These are phyloP conservation scores for Fagopyrum esculentum DNA, from an alignment of 148 eudicot genomes.

Conservation along the genomic window DNA sequence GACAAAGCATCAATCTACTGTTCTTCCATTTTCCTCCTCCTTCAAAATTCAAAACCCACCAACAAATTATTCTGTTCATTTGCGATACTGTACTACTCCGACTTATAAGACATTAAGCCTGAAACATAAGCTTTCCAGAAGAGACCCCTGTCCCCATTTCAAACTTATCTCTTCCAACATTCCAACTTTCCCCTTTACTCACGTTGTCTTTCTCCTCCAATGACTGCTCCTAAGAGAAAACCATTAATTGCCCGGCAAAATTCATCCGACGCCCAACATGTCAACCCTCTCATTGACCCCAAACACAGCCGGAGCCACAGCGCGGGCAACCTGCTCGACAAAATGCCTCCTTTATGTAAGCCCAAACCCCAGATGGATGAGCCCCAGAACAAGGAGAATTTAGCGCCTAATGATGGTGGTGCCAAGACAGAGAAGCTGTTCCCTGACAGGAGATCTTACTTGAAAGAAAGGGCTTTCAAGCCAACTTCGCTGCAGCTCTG, in stretches of 20 bases:
- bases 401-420: conserved; percentile 18
- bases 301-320: conserved; percentile 38
- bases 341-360: conserved; percentile 17
- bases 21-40: not conserved
- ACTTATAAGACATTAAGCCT: too few species aligned
- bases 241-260: conserved; percentile 32
- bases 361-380: not conserved
- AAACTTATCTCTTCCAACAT: not conserved
- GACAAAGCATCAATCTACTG: not conserved
- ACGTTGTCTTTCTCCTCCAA: conserved; percentile 7
- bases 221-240: conserved; percentile 49
- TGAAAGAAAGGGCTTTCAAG: conserved; percentile 43
- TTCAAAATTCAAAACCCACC: conserved; percentile 4
- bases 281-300: conserved; percentile 52
- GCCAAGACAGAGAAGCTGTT: conserved; percentile 16
- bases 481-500: conserved; percentile 77
- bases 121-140: not conserved
- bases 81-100: not conserved
- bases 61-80: not conserved
- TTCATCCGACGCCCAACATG: conserved; percentile 43
- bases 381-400: conserved; percentile 45
- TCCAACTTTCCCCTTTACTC: not conserved
- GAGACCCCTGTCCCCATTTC: not conserved
- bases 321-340: conserved; percentile 18
- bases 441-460: conserved; percentile 26